Evolutionary conservation across 1,139 yeast genomes (phyloP), one percentile per base, ranked within the genome.

Genomic region (Schizosaccharomyces versatilis): DNA sequence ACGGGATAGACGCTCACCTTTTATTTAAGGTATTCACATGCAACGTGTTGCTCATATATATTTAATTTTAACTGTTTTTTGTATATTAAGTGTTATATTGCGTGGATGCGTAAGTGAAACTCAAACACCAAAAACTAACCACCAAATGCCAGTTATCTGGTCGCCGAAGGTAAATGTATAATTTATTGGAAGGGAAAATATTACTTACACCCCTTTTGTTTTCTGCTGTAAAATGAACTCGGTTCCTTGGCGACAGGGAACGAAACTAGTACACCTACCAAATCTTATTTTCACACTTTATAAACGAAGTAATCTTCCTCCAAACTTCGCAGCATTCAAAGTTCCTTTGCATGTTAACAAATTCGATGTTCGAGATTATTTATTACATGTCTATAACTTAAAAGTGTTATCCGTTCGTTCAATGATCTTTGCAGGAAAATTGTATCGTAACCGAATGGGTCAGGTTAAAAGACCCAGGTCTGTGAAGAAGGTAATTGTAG

Each of bases 301-400:
- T 12, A 57, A 61, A 9, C 63, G 62, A 12, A 49, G 57, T 36
- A 42, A 53, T 36, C 58, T 59, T 14, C 58, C 59, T 9, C 62
- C 63, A 14, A 60, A 61, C 56, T 59, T 57, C 36, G 63, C 63
- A 19, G 57, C 56, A 41, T 61, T 61, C 55, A 55, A 57, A 14
- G 63, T 61, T 14, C 63, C 63, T 7, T 54, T 57, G 19, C 56
- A 56, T 38, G 61, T 62, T 57, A 62, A 62, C 57, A 62, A 62
- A 52, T 61, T 62, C 39, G 63, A 61, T 49, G 58, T 62, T 15
- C 58, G 64, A 5, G 64, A 62, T 52, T 62, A 62, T 52, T 57
- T 62, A 36, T 61, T 56, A 54, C 60, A 61, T 49, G 57, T 62
- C 39, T 62, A 62, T 53, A 62, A 62, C 7, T 58, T 62, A 38